Conservation (phyloP, 306 rosid species). For the Dalbergia oliveri region DNA sequence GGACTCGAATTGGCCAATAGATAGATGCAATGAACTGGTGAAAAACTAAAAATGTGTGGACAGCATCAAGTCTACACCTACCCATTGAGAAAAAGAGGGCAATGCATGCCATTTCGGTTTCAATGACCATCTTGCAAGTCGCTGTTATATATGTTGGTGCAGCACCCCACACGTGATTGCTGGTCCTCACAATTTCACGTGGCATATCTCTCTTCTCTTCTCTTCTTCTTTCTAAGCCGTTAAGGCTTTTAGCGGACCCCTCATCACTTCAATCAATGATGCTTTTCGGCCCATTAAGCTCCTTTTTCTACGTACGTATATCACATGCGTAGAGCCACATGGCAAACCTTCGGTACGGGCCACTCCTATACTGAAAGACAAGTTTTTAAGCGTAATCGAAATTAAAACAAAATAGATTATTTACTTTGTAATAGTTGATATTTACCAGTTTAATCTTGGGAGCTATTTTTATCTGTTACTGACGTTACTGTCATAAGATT, state of each 20-base stretch:
- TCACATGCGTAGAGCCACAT: background rate
- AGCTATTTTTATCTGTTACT: no score
- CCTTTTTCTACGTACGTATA: background rate
- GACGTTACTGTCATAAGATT: no score
- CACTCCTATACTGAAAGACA: no score
- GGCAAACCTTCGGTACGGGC: background rate
- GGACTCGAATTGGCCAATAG: conserved; percentile 2
- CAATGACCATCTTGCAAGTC: background rate
- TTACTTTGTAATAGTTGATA: no score
- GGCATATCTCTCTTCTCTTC: background rate
- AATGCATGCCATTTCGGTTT: background rate
- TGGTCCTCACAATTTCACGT: conserved; percentile 21
- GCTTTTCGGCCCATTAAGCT: background rate
- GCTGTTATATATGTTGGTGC: background rate
- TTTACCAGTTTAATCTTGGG: no score
- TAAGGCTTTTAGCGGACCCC: background rate
- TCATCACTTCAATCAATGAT: background rate
- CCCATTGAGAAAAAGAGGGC: conserved; percentile 12
- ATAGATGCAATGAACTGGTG: background rate
- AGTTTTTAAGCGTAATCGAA: no score
- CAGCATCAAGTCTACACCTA: conserved; percentile 10
- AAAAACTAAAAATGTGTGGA: conserved; percentile 17
- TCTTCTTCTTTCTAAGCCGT: background rate
- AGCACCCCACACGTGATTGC: conserved; percentile 40
- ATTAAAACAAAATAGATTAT: no score